A percentile compares a stretch with the other conserved stretches of the same genome.
Conservation (phyloP, 2,329 filamentous ascomycete species). For the Berkeleyomyces rouxiae region DNA sequence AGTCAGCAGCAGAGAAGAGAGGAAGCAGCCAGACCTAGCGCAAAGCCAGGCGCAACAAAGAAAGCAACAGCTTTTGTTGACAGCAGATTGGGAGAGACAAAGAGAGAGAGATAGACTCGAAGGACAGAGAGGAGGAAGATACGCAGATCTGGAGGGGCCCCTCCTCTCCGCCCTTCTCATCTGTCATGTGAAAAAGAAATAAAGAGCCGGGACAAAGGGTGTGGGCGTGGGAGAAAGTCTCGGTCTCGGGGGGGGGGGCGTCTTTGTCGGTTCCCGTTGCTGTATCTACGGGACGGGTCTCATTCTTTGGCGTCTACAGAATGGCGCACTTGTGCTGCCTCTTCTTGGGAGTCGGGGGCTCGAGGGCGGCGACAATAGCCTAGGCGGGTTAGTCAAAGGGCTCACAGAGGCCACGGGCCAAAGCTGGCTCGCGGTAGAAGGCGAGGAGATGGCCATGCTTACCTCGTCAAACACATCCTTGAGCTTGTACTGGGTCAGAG, state of each 20-base stretch:
- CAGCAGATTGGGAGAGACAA: neutral
- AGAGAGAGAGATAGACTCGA: neutral
- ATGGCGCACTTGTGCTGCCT: conserved; percentile 53
- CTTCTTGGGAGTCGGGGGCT: conserved; percentile 73
- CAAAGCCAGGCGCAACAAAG: neutral
- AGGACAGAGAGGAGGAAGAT: neutral
- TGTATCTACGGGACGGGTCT: neutral
- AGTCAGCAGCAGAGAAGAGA: neutral
- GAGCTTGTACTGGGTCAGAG: conserved; percentile 91
- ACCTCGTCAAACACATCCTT: conserved; percentile 99
- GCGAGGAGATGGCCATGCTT: conserved; percentile 20
- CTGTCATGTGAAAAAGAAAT: neutral
- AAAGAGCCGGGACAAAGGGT: too few relatives aligned
- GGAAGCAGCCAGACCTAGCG: neutral
- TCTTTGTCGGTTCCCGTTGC: neutral
- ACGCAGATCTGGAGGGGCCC: too few relatives aligned
- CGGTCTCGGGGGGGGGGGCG: neutral
- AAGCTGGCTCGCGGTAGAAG: neutral
- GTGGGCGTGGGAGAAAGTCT: neutral
- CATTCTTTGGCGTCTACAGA: conserved; percentile 31
- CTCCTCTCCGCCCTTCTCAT: too few relatives aligned
- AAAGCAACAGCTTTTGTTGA: neutral
- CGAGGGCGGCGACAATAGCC: conserved; percentile 90
- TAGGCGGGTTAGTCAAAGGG: conserved; percentile 21
- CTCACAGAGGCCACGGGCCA: too few relatives aligned